Percentiles rank a stretch among this genome's conserved stretches.
Evolutionary conservation across 2,329 filamentous ascomycete genomes (phyloP).

Genomic region (Ceratocystis colombiana): DNA sequence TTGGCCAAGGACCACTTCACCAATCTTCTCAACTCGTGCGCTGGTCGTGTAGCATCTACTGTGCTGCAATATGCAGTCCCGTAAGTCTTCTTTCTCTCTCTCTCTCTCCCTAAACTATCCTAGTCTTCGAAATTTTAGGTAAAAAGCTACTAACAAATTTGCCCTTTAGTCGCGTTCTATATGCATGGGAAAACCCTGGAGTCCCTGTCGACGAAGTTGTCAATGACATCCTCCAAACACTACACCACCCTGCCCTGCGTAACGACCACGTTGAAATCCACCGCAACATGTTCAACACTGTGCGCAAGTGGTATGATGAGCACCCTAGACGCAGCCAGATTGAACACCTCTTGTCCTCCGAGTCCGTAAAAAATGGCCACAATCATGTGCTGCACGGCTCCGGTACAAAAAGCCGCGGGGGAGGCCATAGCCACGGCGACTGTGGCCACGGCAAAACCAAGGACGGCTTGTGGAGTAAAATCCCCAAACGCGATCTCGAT

Average conservation of each 20-base stretch:
- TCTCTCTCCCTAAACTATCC: constrained; percentile 28
- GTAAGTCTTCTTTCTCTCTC: constrained; percentile 37
- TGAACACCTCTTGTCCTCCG: constrained; percentile 65
- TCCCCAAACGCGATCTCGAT: constrained; percentile 46
- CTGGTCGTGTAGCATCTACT: constrained; percentile 60
- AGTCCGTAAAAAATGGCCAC: constrained; percentile 70
- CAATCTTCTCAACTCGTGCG: constrained; percentile 65
- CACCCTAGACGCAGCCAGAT: constrained; percentile 57
- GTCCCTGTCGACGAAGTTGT: constrained; percentile 75
- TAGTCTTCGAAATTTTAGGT: too few relatives aligned
- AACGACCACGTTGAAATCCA: constrained; percentile 70
- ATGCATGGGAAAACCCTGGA: constrained; percentile 82
- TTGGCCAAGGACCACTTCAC: constrained; percentile 78
- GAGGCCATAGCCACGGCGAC: constrained; percentile 38
- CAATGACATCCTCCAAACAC: constrained; percentile 67
- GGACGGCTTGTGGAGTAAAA: constrained; percentile 52
- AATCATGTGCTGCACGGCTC: constrained; percentile 55
- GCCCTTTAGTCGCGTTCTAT: constrained; percentile 53
- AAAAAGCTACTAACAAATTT: constrained; percentile 8
- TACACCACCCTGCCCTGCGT: constrained; percentile 82
- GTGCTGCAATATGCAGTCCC: constrained; percentile 82
- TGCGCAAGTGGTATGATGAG: constrained; percentile 68
- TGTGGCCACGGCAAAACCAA: constrained; percentile 48
- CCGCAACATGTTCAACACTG: constrained; percentile 76
- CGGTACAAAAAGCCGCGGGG: constrained; percentile 31